Evolutionary conservation across 768 basidiomycete species (phyloP), one percentile per base, ranked within the genome.

Genomic region (Krasilnikovozyma curviuscula): DNA sequence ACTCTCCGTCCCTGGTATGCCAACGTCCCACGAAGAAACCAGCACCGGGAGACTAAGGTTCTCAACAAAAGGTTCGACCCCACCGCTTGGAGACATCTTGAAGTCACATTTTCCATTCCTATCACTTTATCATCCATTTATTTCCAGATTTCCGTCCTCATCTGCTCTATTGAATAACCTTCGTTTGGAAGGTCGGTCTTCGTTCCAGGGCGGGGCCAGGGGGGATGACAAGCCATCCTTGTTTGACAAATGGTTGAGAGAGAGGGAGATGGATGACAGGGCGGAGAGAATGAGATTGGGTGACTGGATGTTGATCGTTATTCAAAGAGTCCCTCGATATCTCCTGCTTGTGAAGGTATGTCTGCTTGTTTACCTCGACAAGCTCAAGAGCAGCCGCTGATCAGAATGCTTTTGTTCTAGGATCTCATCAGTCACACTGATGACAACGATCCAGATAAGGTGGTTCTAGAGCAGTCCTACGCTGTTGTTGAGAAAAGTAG

Each of bases 291-390:
- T 89, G 41, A 78, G 77, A 56, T 68, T 89, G 27, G 71, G 78
- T 7, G 82, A 85, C 59, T 89, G 84, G 77, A 71, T 89, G 9
- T 69, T 89, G 46, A 82, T 81, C 2, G 76, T 84, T 40, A 79
- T 89, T 7, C 84, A 89, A 62, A 73, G 84, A 47, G 85, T 83
- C 62, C 85, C 85, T 4, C 72, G 85, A 48, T 88, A 88, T 60
- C 71, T 85, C 7, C 70, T 89, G 10, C 67, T 89, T 10, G 71
- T 88, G 44, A 83, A 78, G 54, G 61, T 62, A 9, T 12, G 53
- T 28, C 29, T 7, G 2, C 5, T 2, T 25, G 5, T 27, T 12
- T 2, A 16, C 24, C 24, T 5, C n/a, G n/a, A 27, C 16, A 18
- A 27, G 32, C 2, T 5, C 2, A 5, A 21, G 16, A 7, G 27